phyloP scores from a whole-genome alignment of 1,284 basidiomycete genomes.

The Sporisorium graminicola region DNA sequence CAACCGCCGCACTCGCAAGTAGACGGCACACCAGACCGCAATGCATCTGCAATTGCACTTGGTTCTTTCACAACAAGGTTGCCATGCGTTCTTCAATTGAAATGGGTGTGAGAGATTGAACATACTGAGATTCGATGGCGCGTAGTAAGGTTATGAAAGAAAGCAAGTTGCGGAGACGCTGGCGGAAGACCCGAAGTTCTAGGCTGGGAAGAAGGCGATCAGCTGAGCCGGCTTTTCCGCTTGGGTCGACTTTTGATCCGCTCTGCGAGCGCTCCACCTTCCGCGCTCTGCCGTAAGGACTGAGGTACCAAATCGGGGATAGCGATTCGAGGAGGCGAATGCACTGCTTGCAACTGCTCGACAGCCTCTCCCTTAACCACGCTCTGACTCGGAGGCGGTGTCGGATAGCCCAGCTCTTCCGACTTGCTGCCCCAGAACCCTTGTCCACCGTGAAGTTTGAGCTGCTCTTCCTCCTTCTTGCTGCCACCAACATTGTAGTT shows the following conservation, averaged over 20 bases:
- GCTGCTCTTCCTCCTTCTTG: slow-evolving; percentile 44
- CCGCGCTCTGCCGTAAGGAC: background rate
- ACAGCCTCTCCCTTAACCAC: slow-evolving; percentile 11
- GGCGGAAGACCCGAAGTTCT: background rate
- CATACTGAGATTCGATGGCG: too few relatives aligned
- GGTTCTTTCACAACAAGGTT: background rate
- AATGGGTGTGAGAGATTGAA: too few relatives aligned
- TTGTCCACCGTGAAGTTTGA: slow-evolving; percentile 11
- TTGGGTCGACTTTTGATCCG: slow-evolving; percentile 41
- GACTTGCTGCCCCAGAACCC: slow-evolving; percentile 17
- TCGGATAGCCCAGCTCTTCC: slow-evolving; percentile 12
- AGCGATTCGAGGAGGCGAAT: slow-evolving; percentile 30
- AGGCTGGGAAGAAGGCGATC: background rate
- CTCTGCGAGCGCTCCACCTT: slow-evolving; percentile 28
- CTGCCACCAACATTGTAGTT: slow-evolving; percentile 34
- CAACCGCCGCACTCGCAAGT: slow-evolving; percentile 49
- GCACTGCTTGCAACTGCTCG: slow-evolving; percentile 21
- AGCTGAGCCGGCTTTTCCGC: slow-evolving; percentile 30
- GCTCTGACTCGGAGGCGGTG: slow-evolving; percentile 23
- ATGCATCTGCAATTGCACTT: background rate
- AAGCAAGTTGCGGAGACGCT: background rate
- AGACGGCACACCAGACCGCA: background rate
- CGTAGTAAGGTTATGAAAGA: too few relatives aligned
- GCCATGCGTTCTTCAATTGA: background rate
- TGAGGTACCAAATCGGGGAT: slow-evolving; percentile 31